Percentiles rank a stretch among this genome's conserved stretches.
Evolutionary conservation across 106 monocot genomes (phyloP).

Genomic region (Dioscorea alata): DNA sequence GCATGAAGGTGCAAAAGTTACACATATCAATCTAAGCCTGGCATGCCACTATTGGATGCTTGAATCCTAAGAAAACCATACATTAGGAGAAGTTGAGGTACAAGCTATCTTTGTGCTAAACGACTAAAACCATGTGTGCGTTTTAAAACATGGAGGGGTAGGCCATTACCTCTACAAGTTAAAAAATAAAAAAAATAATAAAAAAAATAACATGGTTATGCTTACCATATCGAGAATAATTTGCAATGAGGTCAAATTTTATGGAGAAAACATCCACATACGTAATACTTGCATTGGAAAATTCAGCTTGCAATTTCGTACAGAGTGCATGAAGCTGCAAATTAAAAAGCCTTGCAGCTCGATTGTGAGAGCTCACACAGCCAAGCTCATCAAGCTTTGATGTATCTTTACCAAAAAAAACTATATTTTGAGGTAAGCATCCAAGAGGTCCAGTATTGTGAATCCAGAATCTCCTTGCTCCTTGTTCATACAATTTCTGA

Average conservation of each 20-base stretch:
- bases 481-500: conserved; percentile 80
- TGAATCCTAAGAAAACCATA: too few species aligned
- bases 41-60: too few species aligned
- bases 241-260: conserved; percentile 71
- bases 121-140: too few species aligned
- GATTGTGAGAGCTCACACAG: conserved; percentile 74
- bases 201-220: neutral
- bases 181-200: too few species aligned
- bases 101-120: too few species aligned
- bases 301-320: conserved; percentile 47
- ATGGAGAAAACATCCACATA: conserved; percentile 71
- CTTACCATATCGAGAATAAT: conserved; percentile 78
- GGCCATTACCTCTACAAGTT: too few species aligned
- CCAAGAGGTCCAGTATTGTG: conserved; percentile 92
- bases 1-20: too few species aligned
- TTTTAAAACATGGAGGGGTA: too few species aligned
- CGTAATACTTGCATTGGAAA: conserved; percentile 54
- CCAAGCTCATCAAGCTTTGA: conserved; percentile 74
- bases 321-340: conserved; percentile 83
- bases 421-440: conserved; percentile 82
- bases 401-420: conserved; percentile 60
- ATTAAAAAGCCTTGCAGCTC: conserved; percentile 75
- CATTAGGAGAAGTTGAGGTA: too few species aligned
- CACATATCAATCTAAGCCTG: too few species aligned
- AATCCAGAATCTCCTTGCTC: conserved; percentile 92